These are phyloP conservation scores for Backusella parvicylindrica DNA, from an alignment of 192 early-diverging fungal genomes.

Conservation along the genomic window DNA sequence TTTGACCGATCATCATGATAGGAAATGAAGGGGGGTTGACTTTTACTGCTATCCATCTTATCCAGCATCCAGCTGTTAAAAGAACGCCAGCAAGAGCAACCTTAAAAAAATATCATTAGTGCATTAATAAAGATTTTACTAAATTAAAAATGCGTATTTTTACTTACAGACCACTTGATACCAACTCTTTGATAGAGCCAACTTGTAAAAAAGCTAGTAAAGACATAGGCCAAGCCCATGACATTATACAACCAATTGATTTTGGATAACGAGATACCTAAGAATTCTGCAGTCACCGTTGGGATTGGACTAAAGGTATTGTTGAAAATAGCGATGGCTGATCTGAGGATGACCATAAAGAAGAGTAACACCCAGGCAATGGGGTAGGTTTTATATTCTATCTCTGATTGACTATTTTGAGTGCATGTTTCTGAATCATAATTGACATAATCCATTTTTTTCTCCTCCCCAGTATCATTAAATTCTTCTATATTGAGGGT, in stretches of 20 bases:
- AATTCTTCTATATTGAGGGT: background rate
- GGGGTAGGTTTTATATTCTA: conserved; percentile 25
- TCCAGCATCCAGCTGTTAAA: conserved; percentile 18
- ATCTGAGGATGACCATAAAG: conserved; percentile 18
- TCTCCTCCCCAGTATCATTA: background rate
- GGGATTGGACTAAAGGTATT: conserved; percentile 30
- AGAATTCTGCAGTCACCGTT: conserved; percentile 15
- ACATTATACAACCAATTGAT: conserved; percentile 35
- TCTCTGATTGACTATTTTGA: background rate
- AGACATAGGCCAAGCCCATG: conserved; percentile 21
- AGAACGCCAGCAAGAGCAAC: conserved; percentile 27
- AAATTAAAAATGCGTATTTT: background rate
- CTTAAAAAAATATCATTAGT: background rate
- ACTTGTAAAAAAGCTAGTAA: conserved; percentile 30
- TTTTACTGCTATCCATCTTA: conserved; percentile 27
- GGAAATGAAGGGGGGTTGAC: conserved; percentile 21
- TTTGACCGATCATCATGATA: conserved; percentile 27
- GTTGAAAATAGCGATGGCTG: conserved; percentile 21
- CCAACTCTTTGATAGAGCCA: conserved; percentile 29
- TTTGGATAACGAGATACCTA: conserved; percentile 21
- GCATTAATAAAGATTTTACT: background rate
- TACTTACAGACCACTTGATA: conserved; percentile 30
- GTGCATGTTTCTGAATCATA: background rate
- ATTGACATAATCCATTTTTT: background rate
- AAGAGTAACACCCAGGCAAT: conserved; percentile 30